phyloP scores from a whole-genome alignment of 345 rosid species.

The Odontarrhena argentea region DNA sequence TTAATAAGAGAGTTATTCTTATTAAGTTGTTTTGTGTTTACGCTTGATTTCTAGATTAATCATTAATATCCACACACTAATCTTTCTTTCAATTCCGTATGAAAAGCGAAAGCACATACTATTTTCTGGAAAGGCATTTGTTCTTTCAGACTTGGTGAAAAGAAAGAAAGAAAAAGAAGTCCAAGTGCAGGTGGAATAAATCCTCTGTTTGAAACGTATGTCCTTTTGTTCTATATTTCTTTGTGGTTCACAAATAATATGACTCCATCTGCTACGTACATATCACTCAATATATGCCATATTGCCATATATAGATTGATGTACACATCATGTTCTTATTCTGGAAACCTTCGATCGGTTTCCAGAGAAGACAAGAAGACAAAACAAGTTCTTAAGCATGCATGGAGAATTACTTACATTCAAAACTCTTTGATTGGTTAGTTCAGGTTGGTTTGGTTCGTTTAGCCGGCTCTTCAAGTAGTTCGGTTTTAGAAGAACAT shows the following conservation, averaged over 20 bases:
- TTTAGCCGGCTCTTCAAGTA: too few species aligned
- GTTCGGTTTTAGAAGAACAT: too few species aligned
- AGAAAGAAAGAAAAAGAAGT: conserved; percentile 1
- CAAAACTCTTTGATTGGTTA: background rate
- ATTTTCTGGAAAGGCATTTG: conserved; percentile 17
- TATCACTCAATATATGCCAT: conserved; percentile 32
- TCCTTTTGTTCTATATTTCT: background rate
- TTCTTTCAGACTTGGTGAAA: conserved; percentile 31
- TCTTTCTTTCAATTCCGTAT: conserved; percentile 5
- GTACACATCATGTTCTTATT: conserved; percentile 26
- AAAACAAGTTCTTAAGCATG: background rate
- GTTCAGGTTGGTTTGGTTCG: too few species aligned
- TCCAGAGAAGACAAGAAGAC: conserved; percentile 9
- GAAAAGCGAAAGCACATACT: background rate
- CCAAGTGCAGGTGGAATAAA: conserved; percentile 40
- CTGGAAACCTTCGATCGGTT: conserved; percentile 31
- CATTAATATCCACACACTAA: conserved; percentile 14
- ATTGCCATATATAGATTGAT: background rate
- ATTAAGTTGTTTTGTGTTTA: too few species aligned
- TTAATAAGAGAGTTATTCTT: too few species aligned
- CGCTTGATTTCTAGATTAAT: too few species aligned
- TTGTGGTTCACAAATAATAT: conserved; percentile 32
- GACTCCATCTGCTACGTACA: conserved; percentile 10
- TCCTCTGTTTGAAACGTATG: conserved; percentile 35
- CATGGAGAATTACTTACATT: conserved; percentile 1